These are phyloP conservation scores for Chlorella variabilis DNA, from an alignment of 163 green algal genomes.

Conservation along the genomic window DNA sequence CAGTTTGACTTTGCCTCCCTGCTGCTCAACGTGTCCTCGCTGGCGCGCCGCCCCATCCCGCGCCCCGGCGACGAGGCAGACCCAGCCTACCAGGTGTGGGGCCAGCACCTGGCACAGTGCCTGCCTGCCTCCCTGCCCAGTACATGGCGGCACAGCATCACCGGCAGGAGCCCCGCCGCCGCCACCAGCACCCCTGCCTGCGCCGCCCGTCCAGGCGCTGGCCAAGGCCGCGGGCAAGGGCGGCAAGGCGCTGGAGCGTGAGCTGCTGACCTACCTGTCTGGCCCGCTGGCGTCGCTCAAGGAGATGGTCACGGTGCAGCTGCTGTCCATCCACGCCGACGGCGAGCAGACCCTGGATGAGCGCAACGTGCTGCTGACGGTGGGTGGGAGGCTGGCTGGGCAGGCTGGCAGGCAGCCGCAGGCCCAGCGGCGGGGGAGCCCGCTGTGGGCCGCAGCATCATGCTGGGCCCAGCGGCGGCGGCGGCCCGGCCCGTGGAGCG, in stretches of 20 bases:
- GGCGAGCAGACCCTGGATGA: conserved; percentile 56
- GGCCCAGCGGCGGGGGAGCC: too few species aligned
- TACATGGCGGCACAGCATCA: too few species aligned
- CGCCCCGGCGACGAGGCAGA: background rate
- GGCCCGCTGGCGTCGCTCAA: conserved; percentile 4
- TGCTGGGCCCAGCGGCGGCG: too few species aligned
- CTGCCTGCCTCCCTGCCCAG: background rate
- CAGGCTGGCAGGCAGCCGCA: too few species aligned
- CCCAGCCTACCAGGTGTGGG: conserved; percentile 31
- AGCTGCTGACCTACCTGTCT: conserved; percentile 15
- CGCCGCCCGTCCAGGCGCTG: conserved; percentile 2
- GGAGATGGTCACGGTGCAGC: conserved; percentile 50
- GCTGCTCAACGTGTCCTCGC: conserved; percentile 42
- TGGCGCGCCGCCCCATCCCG: conserved; percentile 45
- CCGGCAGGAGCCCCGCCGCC: too few species aligned
- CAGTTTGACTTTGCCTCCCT: conserved; percentile 22
- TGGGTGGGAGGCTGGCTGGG: background rate
- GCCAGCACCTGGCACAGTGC: background rate
- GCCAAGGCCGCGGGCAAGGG: background rate
- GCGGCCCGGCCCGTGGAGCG: too few species aligned
- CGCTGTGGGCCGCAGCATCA: too few species aligned
- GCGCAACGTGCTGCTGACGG: conserved; percentile 30
- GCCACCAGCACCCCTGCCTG: too few species aligned
- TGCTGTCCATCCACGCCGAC: conserved; percentile 53
- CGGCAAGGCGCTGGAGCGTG: background rate